Evolutionary conservation across 495 filamentous ascomycete genomes (phyloP).

Genomic region (Podospora pseudocomata): DNA sequence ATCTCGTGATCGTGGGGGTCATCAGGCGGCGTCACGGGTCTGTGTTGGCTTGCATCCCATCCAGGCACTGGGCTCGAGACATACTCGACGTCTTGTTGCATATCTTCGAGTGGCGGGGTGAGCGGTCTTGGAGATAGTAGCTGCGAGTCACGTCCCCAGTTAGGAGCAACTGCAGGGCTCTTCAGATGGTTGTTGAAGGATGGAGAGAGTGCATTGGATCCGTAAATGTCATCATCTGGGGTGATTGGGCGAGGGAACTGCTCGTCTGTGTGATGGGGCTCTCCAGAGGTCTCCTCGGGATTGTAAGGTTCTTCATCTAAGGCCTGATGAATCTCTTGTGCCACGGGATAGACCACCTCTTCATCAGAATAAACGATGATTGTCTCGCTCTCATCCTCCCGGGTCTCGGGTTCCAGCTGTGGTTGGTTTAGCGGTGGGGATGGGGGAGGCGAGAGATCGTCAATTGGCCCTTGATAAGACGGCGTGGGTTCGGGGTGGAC

Average conservation of each 20-base stretch:
- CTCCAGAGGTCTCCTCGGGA: not conserved
- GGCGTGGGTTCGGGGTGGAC: not conserved
- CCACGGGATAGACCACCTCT: not conserved
- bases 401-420: not conserved
- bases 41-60: slow-evolving; percentile 13
- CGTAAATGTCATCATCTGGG: not conserved
- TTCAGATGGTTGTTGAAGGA: not conserved
- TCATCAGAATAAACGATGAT: not conserved
- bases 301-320: not conserved
- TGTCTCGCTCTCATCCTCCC: not conserved
- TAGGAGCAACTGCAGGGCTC: slow-evolving; percentile 3
- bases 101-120: slow-evolving; percentile 2
- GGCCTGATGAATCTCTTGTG: not conserved
- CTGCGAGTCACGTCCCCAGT: slow-evolving; percentile 4
- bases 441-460: not conserved
- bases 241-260: slow-evolving; percentile 1
- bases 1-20: slow-evolving; percentile 2
- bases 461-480: not conserved
- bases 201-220: not conserved
- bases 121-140: slow-evolving; percentile 12
- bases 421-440: not conserved
- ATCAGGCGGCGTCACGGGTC: slow-evolving; percentile 7
- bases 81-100: not conserved
- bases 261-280: not conserved
- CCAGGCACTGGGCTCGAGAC: not conserved